A percentile compares a stretch with the other conserved stretches of the same genome.
Evolutionary conservation across 2,329 filamentous ascomycete genomes (phyloP).

Genomic region (Emmonsiellopsis sp.): DNA sequence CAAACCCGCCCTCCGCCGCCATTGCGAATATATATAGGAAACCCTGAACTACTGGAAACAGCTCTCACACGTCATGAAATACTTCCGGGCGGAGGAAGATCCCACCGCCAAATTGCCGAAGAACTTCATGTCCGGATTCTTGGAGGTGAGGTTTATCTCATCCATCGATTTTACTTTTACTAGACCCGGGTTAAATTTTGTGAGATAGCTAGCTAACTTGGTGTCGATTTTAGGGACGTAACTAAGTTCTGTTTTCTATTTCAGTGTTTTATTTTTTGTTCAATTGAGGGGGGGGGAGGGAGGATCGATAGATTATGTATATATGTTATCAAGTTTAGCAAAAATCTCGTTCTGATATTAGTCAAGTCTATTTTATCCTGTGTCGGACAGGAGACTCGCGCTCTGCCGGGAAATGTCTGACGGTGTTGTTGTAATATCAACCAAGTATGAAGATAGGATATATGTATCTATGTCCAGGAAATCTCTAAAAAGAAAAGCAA

Average conservation of each 20-base stretch:
- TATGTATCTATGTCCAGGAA: too few species aligned
- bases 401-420: not conserved
- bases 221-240: slow-evolving; percentile 13
- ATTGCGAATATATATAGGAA: slow-evolving; percentile 51
- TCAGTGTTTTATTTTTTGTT: not conserved
- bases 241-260: slow-evolving; percentile 8
- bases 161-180: not conserved
- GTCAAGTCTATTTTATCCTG: not conserved
- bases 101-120: slow-evolving; percentile 66
- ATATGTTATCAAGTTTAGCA: not conserved
- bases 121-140: slow-evolving; percentile 88
- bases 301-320: slow-evolving; percentile 5
- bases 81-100: slow-evolving; percentile 84
- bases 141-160: slow-evolving; percentile 60
- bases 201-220: not conserved
- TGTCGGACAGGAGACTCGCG: not conserved
- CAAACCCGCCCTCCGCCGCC: not conserved
- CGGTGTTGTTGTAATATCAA: too few species aligned
- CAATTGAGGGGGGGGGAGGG: slow-evolving; percentile 1
- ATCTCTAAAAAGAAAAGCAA: too few species aligned
- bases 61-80: slow-evolving; percentile 88
- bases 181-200: not conserved
- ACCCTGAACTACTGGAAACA: slow-evolving; percentile 99
- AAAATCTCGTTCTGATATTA: not conserved
- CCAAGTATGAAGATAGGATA: too few species aligned